These are phyloP conservation scores for Cupressus sempervirens DNA, from an alignment of 75 land plant genomes.

Conservation along the genomic window DNA sequence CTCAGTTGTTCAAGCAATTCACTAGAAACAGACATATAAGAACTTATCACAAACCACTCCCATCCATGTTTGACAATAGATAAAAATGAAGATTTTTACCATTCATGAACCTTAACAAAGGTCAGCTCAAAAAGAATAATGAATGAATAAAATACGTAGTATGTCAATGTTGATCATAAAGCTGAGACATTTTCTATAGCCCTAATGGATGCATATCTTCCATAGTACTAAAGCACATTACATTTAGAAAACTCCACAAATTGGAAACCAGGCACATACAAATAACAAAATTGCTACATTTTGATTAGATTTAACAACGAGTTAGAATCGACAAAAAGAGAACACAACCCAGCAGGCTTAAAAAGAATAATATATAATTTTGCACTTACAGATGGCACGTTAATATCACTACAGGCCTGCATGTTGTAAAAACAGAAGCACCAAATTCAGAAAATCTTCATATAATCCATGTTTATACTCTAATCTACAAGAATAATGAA, in stretches of 20 bases:
- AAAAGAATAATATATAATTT: background rate
- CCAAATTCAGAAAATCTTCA: background rate
- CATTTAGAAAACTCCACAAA: background rate
- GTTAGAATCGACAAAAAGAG: background rate
- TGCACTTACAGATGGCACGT: slow-evolving; percentile 63
- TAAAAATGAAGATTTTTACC: slow-evolving; percentile 32
- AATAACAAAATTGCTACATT: background rate
- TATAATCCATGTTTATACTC: background rate
- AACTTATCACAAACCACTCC: background rate
- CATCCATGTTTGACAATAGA: background rate
- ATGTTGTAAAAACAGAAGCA: background rate
- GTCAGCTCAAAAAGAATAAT: slow-evolving; percentile 75
- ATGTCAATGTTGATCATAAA: slow-evolving; percentile 92
- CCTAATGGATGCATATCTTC: slow-evolving; percentile 70
- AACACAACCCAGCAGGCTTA: background rate
- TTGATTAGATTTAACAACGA: background rate
- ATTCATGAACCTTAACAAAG: slow-evolving; percentile 41
- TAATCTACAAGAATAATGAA: background rate
- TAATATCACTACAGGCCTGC: slow-evolving; percentile 62
- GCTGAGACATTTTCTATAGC: slow-evolving; percentile 78
- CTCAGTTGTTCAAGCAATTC: background rate
- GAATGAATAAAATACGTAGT: slow-evolving; percentile 80
- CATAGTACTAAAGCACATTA: background rate
- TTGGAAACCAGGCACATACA: no score
- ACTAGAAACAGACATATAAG: background rate